Base-by-base conservation (phyloP, 768 basidiomycete species). In the Panaeolus papilionaceus region DNA sequence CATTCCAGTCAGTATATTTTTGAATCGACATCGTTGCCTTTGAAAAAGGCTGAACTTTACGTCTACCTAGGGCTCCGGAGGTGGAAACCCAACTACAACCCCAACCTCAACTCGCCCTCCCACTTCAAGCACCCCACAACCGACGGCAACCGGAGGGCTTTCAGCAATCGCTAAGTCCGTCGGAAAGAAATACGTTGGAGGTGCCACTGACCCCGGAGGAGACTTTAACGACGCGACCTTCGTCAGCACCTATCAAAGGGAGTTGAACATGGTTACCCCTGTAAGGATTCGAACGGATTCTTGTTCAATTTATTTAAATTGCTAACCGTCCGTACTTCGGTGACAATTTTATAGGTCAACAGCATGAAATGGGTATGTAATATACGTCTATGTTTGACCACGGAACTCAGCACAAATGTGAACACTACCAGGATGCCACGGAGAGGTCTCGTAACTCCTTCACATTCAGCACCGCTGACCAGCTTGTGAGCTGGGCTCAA, bases 361-460 rank as follows among this genome's bases (percentile, higher is more conserved):
- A 82, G 80, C 67, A 85, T 86, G 85, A 86, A 87, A 83, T 87
- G 85, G 85, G 85, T 84, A 58, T 11, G 33, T n/a, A 12, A 44
- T 37, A 14, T 37, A 26, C 5, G 6, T 33, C 20, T 63, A 39
- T 14, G 18, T 40, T 44, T 18, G 42, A 7, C n/a, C 4, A 38
- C 54, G 3, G 61, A 47, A 18, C 11, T n/a, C 14, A 9, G 16
- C 11, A 58, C 5, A 11, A 39, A n/a, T 38, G 9, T 26, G 37
- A 61, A 62, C 47, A 11, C 66, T 5, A 51, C 20, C 47, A 87
- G 86, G 84, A 85, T 69, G 82, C 85, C 2, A 87, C 85, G 20
- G 86, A 88, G 68, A 85, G 85, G 7, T 72, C 73, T 2, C 84
- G 77, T 33, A 84, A 84, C 23, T 73, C 70, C 7, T 88, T 86